Evolutionary conservation across 148 eudicot genomes (phyloP).

Genomic region (Silene uniflora): DNA sequence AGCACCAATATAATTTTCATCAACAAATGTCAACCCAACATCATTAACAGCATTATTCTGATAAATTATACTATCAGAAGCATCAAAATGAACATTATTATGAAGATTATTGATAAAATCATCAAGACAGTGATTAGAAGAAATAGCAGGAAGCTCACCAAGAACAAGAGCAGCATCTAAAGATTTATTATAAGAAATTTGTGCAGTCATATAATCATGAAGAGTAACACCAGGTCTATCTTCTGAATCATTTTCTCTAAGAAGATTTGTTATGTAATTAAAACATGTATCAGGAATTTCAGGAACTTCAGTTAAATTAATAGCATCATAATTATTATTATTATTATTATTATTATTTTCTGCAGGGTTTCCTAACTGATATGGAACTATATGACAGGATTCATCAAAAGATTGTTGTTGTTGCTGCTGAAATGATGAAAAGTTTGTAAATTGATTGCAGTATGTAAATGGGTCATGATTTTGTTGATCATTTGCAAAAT

Average conservation of each 20-base stretch:
- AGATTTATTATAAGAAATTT: conserved; percentile 28
- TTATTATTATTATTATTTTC: too few relatives aligned
- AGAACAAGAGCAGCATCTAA: conserved; percentile 16
- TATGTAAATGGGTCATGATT: neutral
- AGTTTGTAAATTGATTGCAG: conserved; percentile 1
- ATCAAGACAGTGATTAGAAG: conserved; percentile 19
- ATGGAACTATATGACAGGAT: conserved; percentile 2
- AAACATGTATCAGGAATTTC: conserved; percentile 43
- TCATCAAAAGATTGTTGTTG: conserved; percentile 7
- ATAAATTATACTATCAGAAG: neutral
- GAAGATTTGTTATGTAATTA: conserved; percentile 39
- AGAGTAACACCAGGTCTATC: conserved; percentile 29
- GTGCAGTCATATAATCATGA: conserved; percentile 38
- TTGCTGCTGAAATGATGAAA: neutral
- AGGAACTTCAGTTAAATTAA: conserved; percentile 29
- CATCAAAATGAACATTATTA: neutral
- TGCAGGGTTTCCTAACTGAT: neutral
- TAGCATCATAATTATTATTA: neutral
- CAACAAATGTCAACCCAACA: neutral
- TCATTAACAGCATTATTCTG: neutral
- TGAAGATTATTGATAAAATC: conserved; percentile 14
- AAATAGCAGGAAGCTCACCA: conserved; percentile 21
- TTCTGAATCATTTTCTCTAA: conserved; percentile 30
- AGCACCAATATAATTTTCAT: neutral
- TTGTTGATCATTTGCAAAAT: conserved; percentile 19